A percentile compares a stretch with the other conserved stretches of the same genome.
phyloP scores from a whole-genome alignment of 768 basidiomycete genomes.

The Tylopilus felleus region DNA sequence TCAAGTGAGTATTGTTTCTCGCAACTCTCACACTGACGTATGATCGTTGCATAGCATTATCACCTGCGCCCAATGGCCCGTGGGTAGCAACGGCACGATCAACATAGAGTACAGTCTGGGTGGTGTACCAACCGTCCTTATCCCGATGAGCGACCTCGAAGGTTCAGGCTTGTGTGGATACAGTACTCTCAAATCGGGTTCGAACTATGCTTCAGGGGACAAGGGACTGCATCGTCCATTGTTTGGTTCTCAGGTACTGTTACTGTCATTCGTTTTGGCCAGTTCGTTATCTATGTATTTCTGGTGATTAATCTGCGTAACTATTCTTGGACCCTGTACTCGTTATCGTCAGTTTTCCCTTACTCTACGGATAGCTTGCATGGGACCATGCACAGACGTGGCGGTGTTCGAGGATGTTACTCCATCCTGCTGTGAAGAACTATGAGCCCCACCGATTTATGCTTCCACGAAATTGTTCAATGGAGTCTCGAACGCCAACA shows the following conservation, averaged over 20 bases:
- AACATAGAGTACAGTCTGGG: constrained; percentile 62
- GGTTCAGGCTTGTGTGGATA: constrained; percentile 39
- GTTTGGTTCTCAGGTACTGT: neutral
- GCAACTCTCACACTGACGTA: neutral
- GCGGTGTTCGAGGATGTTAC: neutral
- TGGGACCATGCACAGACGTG: neutral
- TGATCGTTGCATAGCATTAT: constrained; percentile 43
- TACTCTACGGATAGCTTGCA: neutral
- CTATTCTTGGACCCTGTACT: neutral
- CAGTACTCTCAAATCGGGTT: neutral
- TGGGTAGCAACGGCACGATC: constrained; percentile 63
- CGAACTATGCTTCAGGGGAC: constrained; percentile 6
- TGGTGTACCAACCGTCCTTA: constrained; percentile 56
- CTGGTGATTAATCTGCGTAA: neutral
- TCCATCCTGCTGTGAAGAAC: neutral
- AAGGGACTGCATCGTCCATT: neutral
- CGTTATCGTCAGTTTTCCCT: neutral
- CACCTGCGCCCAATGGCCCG: constrained; percentile 62
- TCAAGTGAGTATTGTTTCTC: constrained; percentile 45
- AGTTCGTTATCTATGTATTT: constrained; percentile 2
- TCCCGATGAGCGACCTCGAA: constrained; percentile 37
- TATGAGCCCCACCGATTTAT: constrained; percentile 14
- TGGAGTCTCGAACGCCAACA: constrained; percentile 35
- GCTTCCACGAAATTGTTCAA: constrained; percentile 22
- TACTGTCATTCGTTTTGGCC: constrained; percentile 9